Evolutionary conservation across 345 rosid species (phyloP).

Genomic region (Boechera divaricarpa): DNA sequence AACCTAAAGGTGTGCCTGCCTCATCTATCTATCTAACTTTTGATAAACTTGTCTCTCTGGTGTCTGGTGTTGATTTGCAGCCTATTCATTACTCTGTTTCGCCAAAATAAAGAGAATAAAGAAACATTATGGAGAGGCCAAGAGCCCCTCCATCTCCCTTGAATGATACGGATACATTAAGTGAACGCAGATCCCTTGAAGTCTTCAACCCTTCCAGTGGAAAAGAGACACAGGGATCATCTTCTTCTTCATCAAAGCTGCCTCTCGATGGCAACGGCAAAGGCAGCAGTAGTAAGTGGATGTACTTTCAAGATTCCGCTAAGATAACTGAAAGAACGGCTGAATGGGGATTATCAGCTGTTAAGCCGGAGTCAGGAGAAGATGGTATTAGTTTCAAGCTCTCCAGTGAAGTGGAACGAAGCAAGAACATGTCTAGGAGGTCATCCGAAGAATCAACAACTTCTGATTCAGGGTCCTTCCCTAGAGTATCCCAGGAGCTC

Average conservation of each 20-base stretch:
- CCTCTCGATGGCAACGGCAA: slow-evolving; percentile 17
- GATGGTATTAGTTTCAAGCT: slow-evolving; percentile 56
- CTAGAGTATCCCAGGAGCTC: slow-evolving; percentile 85
- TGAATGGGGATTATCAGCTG: slow-evolving; percentile 80
- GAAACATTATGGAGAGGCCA: slow-evolving; percentile 45
- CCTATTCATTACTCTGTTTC: slow-evolving; percentile 35
- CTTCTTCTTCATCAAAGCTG: slow-evolving; percentile 40
- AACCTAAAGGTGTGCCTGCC: slow-evolving; percentile 36
- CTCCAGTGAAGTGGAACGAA: slow-evolving; percentile 53
- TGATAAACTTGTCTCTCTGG: slow-evolving; percentile 20
- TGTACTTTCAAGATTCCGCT: slow-evolving; percentile 68
- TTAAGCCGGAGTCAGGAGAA: slow-evolving; percentile 56
- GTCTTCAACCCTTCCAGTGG: slow-evolving; percentile 43
- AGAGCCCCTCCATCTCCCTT: slow-evolving; percentile 44
- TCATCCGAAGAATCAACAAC: slow-evolving; percentile 69
- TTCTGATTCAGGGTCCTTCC: slow-evolving; percentile 55
- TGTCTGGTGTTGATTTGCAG: slow-evolving; percentile 36
- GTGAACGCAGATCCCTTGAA: slow-evolving; percentile 47
- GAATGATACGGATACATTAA: slow-evolving; percentile 26
- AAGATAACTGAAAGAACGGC: slow-evolving; percentile 73
- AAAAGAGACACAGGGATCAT: slow-evolving; percentile 34
- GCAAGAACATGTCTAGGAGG: slow-evolving; percentile 56
- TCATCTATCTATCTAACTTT: slow-evolving; percentile 8
- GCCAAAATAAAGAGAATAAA: slow-evolving; percentile 11
- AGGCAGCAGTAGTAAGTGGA: slow-evolving; percentile 58